Conservation (phyloP, 2,329 filamentous ascomycete species). For the Aspergillus oerlinghausenensis region DNA sequence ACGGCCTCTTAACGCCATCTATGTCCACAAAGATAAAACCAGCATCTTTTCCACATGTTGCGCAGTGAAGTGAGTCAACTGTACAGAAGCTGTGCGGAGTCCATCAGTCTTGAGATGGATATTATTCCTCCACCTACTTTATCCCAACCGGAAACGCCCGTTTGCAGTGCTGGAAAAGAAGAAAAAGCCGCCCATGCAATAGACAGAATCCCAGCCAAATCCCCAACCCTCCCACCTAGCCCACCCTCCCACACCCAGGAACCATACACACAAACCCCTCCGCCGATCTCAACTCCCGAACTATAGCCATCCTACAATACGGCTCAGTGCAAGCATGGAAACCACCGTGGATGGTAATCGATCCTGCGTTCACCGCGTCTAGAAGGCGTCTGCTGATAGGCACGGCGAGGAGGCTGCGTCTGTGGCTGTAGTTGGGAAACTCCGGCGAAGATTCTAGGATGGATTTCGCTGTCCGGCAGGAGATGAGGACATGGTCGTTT, state of each 20-base stretch:
- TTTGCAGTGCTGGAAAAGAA: neutral
- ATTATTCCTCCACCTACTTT: neutral
- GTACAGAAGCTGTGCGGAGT: neutral
- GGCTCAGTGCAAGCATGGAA: slow-evolving; percentile 15
- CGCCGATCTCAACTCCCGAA: slow-evolving; percentile 4
- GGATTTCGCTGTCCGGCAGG: slow-evolving; percentile 14
- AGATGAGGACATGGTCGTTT: slow-evolving; percentile 19
- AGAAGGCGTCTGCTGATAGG: neutral
- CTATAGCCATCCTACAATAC: slow-evolving; percentile 11
- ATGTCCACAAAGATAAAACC: neutral
- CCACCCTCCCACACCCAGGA: slow-evolving; percentile 10
- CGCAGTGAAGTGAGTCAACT: neutral
- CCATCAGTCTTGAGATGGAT: neutral
- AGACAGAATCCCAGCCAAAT: neutral
- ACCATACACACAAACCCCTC: slow-evolving; percentile 19
- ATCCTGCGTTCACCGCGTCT: neutral
- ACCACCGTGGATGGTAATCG: slow-evolving; percentile 1
- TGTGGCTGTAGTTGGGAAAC: neutral
- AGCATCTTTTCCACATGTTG: neutral
- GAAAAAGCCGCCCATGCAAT: slow-evolving; percentile 3
- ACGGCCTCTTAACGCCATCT: neutral
- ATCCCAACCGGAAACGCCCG: neutral
- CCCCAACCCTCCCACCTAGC: neutral
- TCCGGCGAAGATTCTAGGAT: neutral
- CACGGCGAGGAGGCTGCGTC: neutral